These are phyloP conservation scores for Trichocladium antarcticum DNA, from an alignment of 495 filamentous ascomycete genomes.

Conservation along the genomic window DNA sequence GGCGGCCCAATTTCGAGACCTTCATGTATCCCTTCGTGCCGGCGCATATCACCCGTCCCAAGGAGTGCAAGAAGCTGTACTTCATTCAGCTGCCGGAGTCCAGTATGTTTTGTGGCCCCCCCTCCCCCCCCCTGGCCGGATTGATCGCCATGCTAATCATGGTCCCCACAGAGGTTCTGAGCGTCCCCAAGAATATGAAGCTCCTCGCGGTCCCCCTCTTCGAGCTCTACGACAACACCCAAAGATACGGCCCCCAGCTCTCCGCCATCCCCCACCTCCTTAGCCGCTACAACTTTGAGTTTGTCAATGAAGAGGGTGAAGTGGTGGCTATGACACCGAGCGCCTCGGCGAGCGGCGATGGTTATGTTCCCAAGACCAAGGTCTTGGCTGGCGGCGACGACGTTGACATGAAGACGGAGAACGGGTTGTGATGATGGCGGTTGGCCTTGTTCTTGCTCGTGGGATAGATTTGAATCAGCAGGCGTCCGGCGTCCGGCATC, in stretches of 20 bases:
- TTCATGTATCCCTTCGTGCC: constrained; percentile 99
- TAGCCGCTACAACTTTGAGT: constrained; percentile 93
- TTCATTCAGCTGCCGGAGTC: constrained; percentile 87
- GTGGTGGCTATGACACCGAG: constrained; percentile 82
- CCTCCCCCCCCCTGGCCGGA: background rate
- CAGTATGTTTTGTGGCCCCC: constrained; percentile 62
- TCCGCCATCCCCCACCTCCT: constrained; percentile 91
- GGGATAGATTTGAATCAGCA: background rate
- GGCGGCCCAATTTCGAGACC: constrained; percentile 96
- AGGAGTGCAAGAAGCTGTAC: constrained; percentile 99
- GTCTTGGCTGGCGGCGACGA: constrained; percentile 69
- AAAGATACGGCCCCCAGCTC: constrained; percentile 86
- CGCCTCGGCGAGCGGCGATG: constrained; percentile 33
- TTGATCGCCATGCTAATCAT: constrained; percentile 13
- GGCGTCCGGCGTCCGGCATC: constrained; percentile 8
- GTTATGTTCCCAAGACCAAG: constrained; percentile 52
- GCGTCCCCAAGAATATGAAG: constrained; percentile 99
- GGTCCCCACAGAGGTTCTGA: constrained; percentile 64
- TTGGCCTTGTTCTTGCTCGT: background rate
- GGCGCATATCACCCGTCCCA: constrained; percentile 86
- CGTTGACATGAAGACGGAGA: constrained; percentile 38
- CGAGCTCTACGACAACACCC: constrained; percentile 95
- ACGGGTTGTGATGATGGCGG: constrained; percentile 16
- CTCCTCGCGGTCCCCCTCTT: constrained; percentile 91
- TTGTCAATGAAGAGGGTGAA: constrained; percentile 88